phyloP scores from a whole-genome alignment of 148 eudicot species.

The Rhododendron simsii region DNA sequence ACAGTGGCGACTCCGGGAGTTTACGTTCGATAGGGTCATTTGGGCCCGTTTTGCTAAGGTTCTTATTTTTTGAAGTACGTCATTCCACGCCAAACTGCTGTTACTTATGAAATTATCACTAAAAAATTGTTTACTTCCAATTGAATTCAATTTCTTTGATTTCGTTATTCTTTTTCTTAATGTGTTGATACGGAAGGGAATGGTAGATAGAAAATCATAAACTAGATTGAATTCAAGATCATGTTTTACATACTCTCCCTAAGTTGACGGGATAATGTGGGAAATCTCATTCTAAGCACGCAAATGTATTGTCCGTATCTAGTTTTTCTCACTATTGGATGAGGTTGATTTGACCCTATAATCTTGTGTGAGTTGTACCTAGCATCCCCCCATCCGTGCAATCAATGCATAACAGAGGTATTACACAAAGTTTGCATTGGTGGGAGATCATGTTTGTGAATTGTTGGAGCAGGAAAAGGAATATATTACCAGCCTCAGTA shows the following conservation, averaged over 20 bases:
- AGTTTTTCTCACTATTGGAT: background rate
- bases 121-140: background rate
- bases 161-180: background rate
- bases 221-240: background rate
- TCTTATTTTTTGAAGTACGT: background rate
- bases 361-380: background rate
- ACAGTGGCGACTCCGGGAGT: background rate
- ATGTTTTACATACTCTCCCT: background rate
- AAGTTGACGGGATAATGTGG: background rate
- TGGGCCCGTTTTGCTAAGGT: background rate
- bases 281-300: background rate
- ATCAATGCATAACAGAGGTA: background rate
- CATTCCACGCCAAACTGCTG: background rate
- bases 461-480: background rate
- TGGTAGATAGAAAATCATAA: background rate
- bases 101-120: background rate
- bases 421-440: background rate
- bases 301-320: background rate
- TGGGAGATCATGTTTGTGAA: background rate
- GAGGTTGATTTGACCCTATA: background rate
- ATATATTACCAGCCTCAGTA: background rate
- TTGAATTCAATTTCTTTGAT: background rate
- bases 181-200: background rate
- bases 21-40: background rate
- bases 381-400: background rate